Evolutionary conservation across 768 basidiomycete genomes (phyloP), one percentile per base, ranked within the genome.

Genomic region (Agaricus subrufescens): DNA sequence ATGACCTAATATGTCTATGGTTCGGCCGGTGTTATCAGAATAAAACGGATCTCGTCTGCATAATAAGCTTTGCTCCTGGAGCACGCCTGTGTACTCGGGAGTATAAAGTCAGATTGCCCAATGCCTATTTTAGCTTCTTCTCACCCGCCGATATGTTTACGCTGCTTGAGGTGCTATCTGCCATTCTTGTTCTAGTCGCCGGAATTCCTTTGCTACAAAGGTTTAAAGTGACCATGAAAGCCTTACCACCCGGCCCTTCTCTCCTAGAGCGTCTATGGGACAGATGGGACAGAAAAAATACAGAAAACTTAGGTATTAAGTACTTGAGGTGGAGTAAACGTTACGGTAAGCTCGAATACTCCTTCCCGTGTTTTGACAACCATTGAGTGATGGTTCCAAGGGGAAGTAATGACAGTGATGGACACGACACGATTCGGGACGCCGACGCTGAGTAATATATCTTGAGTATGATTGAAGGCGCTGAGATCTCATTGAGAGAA

Each of bases 171-270:
- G 34, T 34, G 7, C 5, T 34, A 3, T 34, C 11, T 11, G 34
- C 11, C 11, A 8, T 11, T 11, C 7, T 34, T 34, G 8, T 34
- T 34, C 7, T 34, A 34, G 34, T 34, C 34, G 5, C 11, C 7
- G 34, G 34, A 34, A 8, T 34, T 34, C 34, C 34, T 34, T n/a
- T 48, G 42, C 8, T 25, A 4, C 15, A 26, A 48, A 55, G 54
- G 19, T 4, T 48, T 26, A 7, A 46, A 19, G 25, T 55, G 46
- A 26, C 48, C 26, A 9, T 11, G 7, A 56, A 49, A 12, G 1
- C 38, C n/a, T 43, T 56, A 11, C 54, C 54, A 4, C 54, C 54
- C 4, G 54, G 54, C 3, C 54, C 54, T 14, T 42, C 54, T 14
- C 38, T 56, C 30, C 31, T 49, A 23, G 31, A 46, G 23, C 54